These are phyloP conservation scores for Metschnikowia cerradonensis DNA, from an alignment of 805 yeast species.

Conservation along the genomic window DNA sequence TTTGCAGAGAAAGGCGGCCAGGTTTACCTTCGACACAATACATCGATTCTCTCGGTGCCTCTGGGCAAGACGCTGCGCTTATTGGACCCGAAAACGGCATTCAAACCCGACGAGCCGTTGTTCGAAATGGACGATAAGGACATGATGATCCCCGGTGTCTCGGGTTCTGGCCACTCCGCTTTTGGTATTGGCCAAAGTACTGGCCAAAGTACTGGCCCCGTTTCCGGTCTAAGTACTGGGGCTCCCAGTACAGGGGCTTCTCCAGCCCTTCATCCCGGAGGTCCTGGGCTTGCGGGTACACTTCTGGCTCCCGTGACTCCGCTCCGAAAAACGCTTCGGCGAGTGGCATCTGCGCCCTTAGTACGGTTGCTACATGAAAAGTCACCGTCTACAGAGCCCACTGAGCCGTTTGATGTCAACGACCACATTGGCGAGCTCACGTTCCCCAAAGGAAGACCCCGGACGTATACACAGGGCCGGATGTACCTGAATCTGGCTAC, in stretches of 20 bases:
- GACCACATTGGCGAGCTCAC: conserved; percentile 44
- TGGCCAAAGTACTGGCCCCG: no score
- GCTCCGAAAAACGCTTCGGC: conserved; percentile 47
- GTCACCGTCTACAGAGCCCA: conserved; percentile 10
- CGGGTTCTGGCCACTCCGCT: neutral
- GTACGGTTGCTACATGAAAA: conserved; percentile 34
- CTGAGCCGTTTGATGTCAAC: conserved; percentile 40
- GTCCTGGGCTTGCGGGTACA: no score
- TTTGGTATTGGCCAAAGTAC: no score
- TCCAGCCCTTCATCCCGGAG: neutral
- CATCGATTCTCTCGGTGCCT: conserved; percentile 14
- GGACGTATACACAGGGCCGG: conserved; percentile 45
- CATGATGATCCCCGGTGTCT: neutral
- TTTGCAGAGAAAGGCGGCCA: conserved; percentile 11
- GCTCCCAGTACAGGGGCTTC: neutral
- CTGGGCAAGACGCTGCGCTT: neutral
- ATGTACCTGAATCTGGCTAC: conserved; percentile 73
- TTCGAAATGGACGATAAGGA: neutral
- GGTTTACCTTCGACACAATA: conserved; percentile 38
- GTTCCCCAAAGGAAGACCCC: conserved; percentile 29
- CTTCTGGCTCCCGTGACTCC: conserved; percentile 16
- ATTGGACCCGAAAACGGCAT: neutral
- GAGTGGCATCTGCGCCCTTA: conserved; percentile 85
- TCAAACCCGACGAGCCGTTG: neutral
- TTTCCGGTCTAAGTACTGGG: no score